Percentiles rank a stretch among this genome's conserved stretches.
Evolutionary conservation across 805 yeast species (phyloP).

Genomic region (Hanseniaspora thailandica): DNA sequence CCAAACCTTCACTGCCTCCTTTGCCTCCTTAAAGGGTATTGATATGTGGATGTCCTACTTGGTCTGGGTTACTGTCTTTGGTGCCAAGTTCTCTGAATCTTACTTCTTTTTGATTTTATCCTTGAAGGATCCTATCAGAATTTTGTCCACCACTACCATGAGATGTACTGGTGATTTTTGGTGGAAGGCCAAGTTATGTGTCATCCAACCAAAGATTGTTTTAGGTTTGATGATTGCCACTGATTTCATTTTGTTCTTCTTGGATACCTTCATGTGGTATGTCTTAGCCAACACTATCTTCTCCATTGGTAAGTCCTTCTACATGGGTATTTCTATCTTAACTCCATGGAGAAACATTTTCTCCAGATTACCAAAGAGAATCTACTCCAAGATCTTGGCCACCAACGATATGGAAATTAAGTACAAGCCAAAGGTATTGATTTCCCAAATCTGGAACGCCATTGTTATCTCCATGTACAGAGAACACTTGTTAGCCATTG

Average conservation of each 20-base stretch:
- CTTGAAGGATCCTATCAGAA: slow-evolving; percentile 87
- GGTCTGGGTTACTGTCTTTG: slow-evolving; percentile 79
- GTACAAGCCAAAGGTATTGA: slow-evolving; percentile 95
- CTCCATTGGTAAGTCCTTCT: slow-evolving; percentile 96
- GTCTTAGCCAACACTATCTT: slow-evolving; percentile 86
- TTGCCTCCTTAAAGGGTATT: slow-evolving; percentile 65
- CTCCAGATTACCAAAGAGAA: slow-evolving; percentile 96
- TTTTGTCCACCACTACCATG: slow-evolving; percentile 70
- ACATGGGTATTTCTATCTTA: slow-evolving; percentile 94
- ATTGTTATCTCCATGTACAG: slow-evolving; percentile 98
- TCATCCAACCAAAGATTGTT: slow-evolving; percentile 76
- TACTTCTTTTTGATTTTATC: slow-evolving; percentile 84
- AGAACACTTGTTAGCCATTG: slow-evolving; percentile 95
- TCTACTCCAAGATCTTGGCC: slow-evolving; percentile 92
- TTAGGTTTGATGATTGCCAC: slow-evolving; percentile 87
- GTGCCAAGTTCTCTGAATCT: slow-evolving; percentile 82
- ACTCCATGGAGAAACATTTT: slow-evolving; percentile 99
- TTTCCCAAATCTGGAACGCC: slow-evolving; percentile 98
- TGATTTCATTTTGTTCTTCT: slow-evolving; percentile 88
- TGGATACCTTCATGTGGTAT: slow-evolving; percentile 99
- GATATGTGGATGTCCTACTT: slow-evolving; percentile 95
- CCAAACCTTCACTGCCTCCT: slow-evolving; percentile 90
- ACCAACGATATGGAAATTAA: slow-evolving; percentile 98
- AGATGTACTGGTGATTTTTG: slow-evolving; percentile 93
- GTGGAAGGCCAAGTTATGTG: slow-evolving; percentile 65